Base-by-base conservation (phyloP, 805 yeast genomes). In the Yarrowia divulgata region DNA sequence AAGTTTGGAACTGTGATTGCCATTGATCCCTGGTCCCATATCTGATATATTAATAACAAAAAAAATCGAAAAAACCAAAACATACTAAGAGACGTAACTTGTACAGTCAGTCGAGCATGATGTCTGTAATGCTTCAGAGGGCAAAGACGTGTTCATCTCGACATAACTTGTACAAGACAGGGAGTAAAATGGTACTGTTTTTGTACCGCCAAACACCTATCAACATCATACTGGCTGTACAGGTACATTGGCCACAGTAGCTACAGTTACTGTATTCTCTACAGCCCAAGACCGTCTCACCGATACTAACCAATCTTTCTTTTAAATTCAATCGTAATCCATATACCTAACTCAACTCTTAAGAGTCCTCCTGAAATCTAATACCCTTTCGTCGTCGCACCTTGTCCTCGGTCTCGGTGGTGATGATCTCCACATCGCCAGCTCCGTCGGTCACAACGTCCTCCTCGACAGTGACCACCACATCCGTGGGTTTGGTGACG, bases 1-100 rank as follows among this genome's bases (percentile, higher is more conserved):
- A 72, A 70, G 19, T 80, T 73, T 69, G 84, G 84, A 0, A 75
- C 79, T 8, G 68, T 82, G 3, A 75, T 80, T n/a, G 83, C 79
- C 13, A 74, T 81, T 8, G 84, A 81, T 69, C 83, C 84, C 2
- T 81, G 80, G 81, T 72, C 74, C 8, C 75, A 74, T 42, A 42
- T 73, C 18, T 73, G 63, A 60, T n/a, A n/a, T n/a, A 37, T 23
- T n/a, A 54, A 57, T 57, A 43, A 45, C 42, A 60, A 60, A 60
- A 60, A 45, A 60, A 60, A 8, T 18, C 8, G 45, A 60, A 43
- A 32, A 58, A 54, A 14, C 50, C 34, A 48, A 50, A 50, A 34
- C 29, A 23, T 34, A 50, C 40, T 34, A 34, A 2, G 29, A 4
- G 29, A 4, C 29, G 29, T 23, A 23, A 23, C 3, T 23, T 23